Base-by-base conservation (phyloP, 2,329 filamentous ascomycete genomes). In the Beauveria medogensis region DNA sequence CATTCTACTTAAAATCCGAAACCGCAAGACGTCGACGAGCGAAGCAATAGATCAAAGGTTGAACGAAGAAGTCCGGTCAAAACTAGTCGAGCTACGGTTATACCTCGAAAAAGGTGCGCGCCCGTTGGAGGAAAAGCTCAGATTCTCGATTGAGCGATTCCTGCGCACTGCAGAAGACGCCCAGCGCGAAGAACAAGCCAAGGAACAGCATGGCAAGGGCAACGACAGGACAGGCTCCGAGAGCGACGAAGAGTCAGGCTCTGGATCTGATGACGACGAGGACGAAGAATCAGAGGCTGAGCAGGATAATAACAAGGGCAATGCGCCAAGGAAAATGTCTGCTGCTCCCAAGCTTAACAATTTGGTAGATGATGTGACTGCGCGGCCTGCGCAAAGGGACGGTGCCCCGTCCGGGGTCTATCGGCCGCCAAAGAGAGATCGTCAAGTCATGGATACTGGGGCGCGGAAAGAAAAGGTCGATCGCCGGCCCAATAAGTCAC, bases 101-200 rank as follows among this genome's bases (percentile, higher is more conserved):
- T 97, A 95, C 71, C 80, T 99, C 1, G 95, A 99, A 70, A 92
- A 92, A 71, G 95, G 94, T 65, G 90, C 96, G 3, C 86, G 90
- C 18, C 94, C 94, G 0, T 77, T 97, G 18, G 95, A 99, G 75
- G 88, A 89, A 66, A 90, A 92, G 68, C 77, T 99, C 64, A 93
- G 92, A 66, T 99, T 97, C 75, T 92, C 97, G 72, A 91, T 99
- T 69, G 93, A 97, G 74, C 94, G 96, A 71, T 92, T 97, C 28
- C 80, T 99, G 22, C 89, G 91, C 64, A 90, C 91, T 0, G 92
- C 92, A 41, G 90, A 96, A 63, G 88, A 93, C 66, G 82, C 84
- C 4, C 82, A 87, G 64, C 78, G 74, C 68, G 55, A 75, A 69
- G 73, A 73, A 3, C 75, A 76, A 50, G 70, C 71, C 2, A 73